phyloP scores from a whole-genome alignment of 129 eudicot genomes.

The Solidago caesia region DNA sequence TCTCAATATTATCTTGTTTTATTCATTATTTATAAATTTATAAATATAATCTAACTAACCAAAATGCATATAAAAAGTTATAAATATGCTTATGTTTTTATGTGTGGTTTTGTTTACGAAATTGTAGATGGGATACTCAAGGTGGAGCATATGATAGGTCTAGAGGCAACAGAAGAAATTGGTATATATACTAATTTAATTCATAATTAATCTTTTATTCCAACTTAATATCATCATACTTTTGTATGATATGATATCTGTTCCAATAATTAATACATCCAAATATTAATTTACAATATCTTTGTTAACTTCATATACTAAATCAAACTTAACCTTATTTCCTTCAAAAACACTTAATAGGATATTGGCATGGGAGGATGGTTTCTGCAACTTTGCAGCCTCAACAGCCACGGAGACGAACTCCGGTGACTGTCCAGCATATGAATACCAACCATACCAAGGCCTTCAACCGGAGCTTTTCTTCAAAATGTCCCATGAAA shows the following conservation, averaged over 20 bases:
- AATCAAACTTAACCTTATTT: too few relatives aligned
- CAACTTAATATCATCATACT: neutral
- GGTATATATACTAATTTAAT: conserved; percentile 41
- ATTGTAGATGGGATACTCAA: conserved; percentile 87
- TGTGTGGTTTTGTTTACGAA: conserved; percentile 4
- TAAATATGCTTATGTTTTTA: neutral
- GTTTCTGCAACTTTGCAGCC: conserved; percentile 95
- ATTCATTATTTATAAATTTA: neutral
- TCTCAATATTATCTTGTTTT: neutral
- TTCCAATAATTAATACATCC: too few relatives aligned
- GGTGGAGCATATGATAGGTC: conserved; percentile 98
- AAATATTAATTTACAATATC: too few relatives aligned
- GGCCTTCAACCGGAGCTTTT: conserved; percentile 96
- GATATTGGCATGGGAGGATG: conserved; percentile 99
- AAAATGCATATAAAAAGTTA: neutral
- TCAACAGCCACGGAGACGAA: conserved; percentile 65
- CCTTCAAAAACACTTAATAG: conserved; percentile 23
- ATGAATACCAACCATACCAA: conserved; percentile 60
- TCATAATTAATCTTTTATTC: conserved; percentile 1
- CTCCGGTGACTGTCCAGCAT: conserved; percentile 44
- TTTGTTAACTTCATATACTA: too few relatives aligned
- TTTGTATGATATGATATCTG: neutral
- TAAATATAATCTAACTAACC: neutral
- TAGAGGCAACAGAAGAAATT: conserved; percentile 95
- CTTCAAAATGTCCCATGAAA: conserved; percentile 99